phyloP scores from a whole-genome alignment of 169 alveolate genomes.

The Plasmodium gaboni region DNA sequence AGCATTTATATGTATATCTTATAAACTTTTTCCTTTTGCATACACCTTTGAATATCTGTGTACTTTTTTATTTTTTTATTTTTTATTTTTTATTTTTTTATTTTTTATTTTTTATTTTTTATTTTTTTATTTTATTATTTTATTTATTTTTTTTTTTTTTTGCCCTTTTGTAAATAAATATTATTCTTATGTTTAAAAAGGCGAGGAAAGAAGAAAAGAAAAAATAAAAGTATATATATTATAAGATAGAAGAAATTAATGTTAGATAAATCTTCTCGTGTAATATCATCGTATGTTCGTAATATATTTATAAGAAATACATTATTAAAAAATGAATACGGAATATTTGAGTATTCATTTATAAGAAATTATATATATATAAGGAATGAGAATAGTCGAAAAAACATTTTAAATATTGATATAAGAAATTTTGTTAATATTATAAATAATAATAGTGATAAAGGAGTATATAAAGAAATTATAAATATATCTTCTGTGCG shows the following conservation, averaged over 20 bases:
- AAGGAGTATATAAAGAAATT: too few species aligned
- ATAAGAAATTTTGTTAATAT: background rate
- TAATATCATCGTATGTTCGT: conserved; percentile 9
- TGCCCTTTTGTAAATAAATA: background rate
- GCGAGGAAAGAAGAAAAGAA: background rate
- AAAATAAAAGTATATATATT: background rate
- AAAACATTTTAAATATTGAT: background rate
- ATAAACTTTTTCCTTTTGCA: too few species aligned
- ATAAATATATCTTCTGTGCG: too few species aligned
- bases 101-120: too few species aligned
- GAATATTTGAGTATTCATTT: conserved; percentile 10
- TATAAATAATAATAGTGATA: too few species aligned
- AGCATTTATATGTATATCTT: too few species aligned
- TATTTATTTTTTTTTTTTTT: too few species aligned
- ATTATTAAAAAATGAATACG: conserved; percentile 37
- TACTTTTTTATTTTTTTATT: too few species aligned
- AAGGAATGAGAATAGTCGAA: conserved; percentile 8
- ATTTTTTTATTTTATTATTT: too few species aligned
- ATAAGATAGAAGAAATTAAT: conserved; percentile 7
- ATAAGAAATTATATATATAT: conserved; percentile 43
- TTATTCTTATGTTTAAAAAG: background rate
- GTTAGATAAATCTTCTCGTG: conserved; percentile 18
- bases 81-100: too few species aligned
- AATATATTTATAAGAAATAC: conserved; percentile 16
- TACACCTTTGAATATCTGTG: too few species aligned